Conservation (phyloP, 2,329 filamentous ascomycete genomes). For the Claviceps capensis region DNA sequence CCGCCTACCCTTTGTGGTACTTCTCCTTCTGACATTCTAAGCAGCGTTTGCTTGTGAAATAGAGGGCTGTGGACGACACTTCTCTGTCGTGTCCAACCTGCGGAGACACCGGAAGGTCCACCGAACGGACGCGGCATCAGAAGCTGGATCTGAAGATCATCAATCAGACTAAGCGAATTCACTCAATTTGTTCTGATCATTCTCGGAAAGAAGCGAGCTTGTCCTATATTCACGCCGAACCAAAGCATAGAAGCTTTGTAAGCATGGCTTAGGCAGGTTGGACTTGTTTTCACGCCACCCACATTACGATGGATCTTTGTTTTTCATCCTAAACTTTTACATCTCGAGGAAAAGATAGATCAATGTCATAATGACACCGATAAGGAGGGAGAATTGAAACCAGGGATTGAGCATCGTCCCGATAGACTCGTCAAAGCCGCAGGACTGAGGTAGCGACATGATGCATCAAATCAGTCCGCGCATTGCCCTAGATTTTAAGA, state of each 20-base stretch:
- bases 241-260: constrained; percentile 7
- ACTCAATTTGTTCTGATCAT: not conserved
- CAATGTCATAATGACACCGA: not conserved
- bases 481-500: not conserved
- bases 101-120: constrained; percentile 93
- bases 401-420: not conserved
- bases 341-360: not conserved
- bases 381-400: not conserved
- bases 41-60: constrained; percentile 87
- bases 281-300: not conserved
- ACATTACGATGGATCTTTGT: not conserved
- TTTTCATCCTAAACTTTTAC: not conserved
- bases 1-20: not conserved
- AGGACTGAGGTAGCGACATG: not conserved
- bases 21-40: not conserved
- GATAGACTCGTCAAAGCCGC: not conserved
- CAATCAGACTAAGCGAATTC: constrained; percentile 36
- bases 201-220: not conserved
- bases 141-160: constrained; percentile 49
- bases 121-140: constrained; percentile 50
- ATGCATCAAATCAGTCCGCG: not conserved
- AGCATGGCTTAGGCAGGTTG: not conserved
- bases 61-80: constrained; percentile 87
- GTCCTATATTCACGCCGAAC: constrained; percentile 2
- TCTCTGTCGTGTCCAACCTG: constrained; percentile 93